These are phyloP conservation scores for Tuber melanosporum DNA, from an alignment of 495 filamentous ascomycete genomes.

Conservation along the genomic window DNA sequence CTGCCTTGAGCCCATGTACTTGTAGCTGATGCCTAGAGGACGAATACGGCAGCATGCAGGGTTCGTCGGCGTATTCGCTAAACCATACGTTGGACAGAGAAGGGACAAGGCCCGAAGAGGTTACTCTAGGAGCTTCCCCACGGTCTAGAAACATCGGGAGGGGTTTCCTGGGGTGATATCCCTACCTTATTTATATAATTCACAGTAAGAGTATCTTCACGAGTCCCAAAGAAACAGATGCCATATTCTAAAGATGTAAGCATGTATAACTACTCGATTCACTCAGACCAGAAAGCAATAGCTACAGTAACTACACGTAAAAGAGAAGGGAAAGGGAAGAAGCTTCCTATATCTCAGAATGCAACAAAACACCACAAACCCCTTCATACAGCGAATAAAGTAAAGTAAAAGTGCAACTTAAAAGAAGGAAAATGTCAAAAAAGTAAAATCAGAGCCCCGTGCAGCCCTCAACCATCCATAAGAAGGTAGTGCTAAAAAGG, in stretches of 20 bases:
- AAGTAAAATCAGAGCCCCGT: constrained; percentile 5
- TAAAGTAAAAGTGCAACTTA: constrained; percentile 21
- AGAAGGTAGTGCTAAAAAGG: background rate
- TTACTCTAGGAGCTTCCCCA: background rate
- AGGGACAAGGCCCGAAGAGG: background rate
- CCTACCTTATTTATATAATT: background rate
- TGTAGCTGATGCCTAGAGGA: background rate
- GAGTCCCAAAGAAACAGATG: background rate
- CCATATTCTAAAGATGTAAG: background rate
- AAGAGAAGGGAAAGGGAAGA: constrained; percentile 24
- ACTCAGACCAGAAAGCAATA: background rate
- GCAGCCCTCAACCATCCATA: background rate
- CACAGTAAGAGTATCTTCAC: background rate
- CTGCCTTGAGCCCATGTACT: background rate
- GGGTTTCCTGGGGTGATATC: background rate
- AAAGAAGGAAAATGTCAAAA: constrained; percentile 39
- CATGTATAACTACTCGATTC: constrained; percentile 1
- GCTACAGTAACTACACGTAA: constrained; percentile 20
- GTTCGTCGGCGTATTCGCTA: background rate
- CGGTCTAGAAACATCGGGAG: background rate
- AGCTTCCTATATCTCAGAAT: constrained; percentile 4
- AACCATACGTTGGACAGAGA: background rate
- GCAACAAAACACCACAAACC: constrained; percentile 24
- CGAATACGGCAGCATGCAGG: background rate
- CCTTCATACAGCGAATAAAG: constrained; percentile 42